phyloP scores from a whole-genome alignment of 164 flowering plant genomes.

The Nymphaea thermarum region DNA sequence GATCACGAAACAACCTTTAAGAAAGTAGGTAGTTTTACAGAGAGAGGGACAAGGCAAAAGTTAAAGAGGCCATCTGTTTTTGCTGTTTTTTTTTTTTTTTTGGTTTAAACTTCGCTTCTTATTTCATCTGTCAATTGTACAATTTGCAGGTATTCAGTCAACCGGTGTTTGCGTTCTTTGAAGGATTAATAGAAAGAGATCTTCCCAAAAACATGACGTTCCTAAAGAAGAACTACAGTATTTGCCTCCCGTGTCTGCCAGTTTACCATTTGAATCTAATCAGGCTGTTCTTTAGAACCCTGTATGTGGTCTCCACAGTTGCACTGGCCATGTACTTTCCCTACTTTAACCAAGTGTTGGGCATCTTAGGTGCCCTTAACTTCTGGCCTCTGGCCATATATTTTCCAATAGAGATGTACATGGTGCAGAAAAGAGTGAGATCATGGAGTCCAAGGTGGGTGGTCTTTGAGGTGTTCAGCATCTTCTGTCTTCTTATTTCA shows the following conservation, averaged over 20 bases:
- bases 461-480: conserved; percentile 25
- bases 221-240: conserved; percentile 13
- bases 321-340: conserved; percentile 45
- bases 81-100: too few species aligned
- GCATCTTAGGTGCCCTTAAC: conserved; percentile 38
- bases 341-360: conserved; percentile 58
- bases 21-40: background rate
- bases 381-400: conserved; percentile 64
- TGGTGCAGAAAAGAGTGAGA: conserved; percentile 29
- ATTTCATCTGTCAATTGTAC: conserved; percentile 1
- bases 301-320: conserved; percentile 37
- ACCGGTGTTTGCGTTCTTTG: conserved; percentile 40
- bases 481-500: conserved; percentile 23
- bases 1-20: background rate
- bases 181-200: conserved; percentile 22
- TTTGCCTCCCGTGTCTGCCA: conserved; percentile 29
- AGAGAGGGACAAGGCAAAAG: too few species aligned
- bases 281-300: conserved; percentile 38
- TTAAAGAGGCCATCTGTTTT: too few species aligned
- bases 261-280: conserved; percentile 20
- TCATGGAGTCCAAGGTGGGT: conserved; percentile 44
- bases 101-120: too few species aligned
- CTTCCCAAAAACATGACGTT: conserved; percentile 26
- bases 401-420: conserved; percentile 67
- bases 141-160: conserved; percentile 41